These are phyloP conservation scores for Paragyromitra xinjiangensis DNA, from an alignment of 495 filamentous ascomycete genomes.

Conservation along the genomic window DNA sequence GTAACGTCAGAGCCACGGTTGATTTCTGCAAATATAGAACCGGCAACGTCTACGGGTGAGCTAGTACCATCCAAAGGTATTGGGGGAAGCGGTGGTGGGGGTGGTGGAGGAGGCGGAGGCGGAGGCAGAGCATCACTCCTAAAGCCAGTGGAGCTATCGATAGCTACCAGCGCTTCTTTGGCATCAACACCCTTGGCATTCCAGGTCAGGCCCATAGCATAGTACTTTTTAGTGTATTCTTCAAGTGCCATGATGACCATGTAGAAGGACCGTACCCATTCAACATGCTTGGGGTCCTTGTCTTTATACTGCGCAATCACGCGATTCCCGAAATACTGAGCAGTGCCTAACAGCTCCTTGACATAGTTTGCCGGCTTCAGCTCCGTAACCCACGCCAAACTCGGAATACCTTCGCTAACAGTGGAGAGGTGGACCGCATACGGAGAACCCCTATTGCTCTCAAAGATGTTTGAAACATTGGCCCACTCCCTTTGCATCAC, in stretches of 20 bases:
- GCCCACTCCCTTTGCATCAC: conserved; percentile 82
- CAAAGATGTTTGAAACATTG: conserved; percentile 77
- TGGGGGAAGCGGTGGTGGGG: conserved; percentile 64
- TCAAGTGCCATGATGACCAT: conserved; percentile 80
- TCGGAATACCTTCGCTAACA: conserved; percentile 86
- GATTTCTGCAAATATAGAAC: conserved; percentile 86
- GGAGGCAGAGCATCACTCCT: conserved; percentile 65
- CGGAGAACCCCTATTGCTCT: conserved; percentile 75
- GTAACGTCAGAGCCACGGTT: conserved; percentile 90
- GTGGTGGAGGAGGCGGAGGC: conserved; percentile 84
- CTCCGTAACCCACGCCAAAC: conserved; percentile 85
- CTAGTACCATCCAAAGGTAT: conserved; percentile 47
- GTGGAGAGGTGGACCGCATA: conserved; percentile 80
- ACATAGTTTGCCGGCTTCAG: conserved; percentile 82
- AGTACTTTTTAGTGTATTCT: conserved; percentile 83
- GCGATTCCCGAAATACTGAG: conserved; percentile 90
- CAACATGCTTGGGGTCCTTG: conserved; percentile 81
- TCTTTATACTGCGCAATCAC: conserved; percentile 90
- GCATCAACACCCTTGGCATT: conserved; percentile 82
- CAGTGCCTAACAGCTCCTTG: conserved; percentile 76
- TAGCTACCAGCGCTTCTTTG: conserved; percentile 71
- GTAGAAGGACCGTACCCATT: conserved; percentile 90
- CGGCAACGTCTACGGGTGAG: conserved; percentile 66
- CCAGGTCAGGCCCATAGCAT: conserved; percentile 82
- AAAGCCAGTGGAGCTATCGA: conserved; percentile 64